phyloP scores from a whole-genome alignment of 495 filamentous ascomycete genomes.

The Penicillium longicatenatum region DNA sequence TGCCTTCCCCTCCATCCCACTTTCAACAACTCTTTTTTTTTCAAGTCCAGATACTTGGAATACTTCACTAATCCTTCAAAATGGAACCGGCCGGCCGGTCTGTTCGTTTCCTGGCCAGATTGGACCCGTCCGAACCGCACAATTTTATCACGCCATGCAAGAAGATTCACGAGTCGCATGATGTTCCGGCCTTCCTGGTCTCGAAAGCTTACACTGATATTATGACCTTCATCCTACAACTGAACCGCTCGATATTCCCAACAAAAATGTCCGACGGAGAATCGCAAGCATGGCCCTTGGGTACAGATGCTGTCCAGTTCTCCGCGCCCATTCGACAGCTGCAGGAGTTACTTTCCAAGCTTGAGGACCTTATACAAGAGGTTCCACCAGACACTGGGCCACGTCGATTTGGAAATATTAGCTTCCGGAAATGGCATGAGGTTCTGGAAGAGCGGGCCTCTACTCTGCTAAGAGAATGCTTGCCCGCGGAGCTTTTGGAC shows the following conservation, averaged over 20 bases:
- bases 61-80: constrained; percentile 7
- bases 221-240: constrained; percentile 80
- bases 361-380: constrained; percentile 71
- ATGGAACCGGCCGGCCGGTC: constrained; percentile 29
- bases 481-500: constrained; percentile 56
- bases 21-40: background rate
- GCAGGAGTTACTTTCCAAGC: constrained; percentile 57
- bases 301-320: constrained; percentile 47
- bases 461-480: constrained; percentile 60
- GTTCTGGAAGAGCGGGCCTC: constrained; percentile 61
- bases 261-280: constrained; percentile 41
- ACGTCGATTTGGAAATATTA: constrained; percentile 86
- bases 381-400: constrained; percentile 83
- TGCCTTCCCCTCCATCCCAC: constrained; percentile 15
- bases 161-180: constrained; percentile 75
- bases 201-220: constrained; percentile 85
- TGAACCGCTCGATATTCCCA: constrained; percentile 87
- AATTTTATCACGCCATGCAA: constrained; percentile 54
- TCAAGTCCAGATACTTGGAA: too few relatives aligned
- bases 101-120: constrained; percentile 31
- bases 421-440: constrained; percentile 81
- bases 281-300: constrained; percentile 56
- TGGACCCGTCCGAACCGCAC: constrained; percentile 34
- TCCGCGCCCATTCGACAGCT: constrained; percentile 66
- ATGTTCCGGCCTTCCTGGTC: constrained; percentile 74